Base-by-base conservation (phyloP, 495 filamentous ascomycete species). In the Podospora pseudocomata region DNA sequence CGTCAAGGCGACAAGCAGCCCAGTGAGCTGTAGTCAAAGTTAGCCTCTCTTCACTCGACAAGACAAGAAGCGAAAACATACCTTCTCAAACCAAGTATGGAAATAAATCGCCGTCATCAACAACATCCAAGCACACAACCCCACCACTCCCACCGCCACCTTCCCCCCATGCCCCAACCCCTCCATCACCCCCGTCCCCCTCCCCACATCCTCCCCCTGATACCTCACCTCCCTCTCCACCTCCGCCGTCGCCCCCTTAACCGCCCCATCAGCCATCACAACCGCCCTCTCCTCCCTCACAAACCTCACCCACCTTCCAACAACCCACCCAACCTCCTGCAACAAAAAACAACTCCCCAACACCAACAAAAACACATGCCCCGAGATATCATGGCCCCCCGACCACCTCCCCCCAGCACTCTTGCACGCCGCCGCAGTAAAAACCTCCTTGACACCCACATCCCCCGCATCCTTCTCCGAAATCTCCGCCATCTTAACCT, bases 31-130 rank as follows among this genome's bases (percentile, higher is more conserved):
- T 60, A 5, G 44, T 16, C 56, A 28, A 0, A 18, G 59, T 71
- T 58, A 67, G 62, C 67, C 49, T 13, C 27, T 6, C 32, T 19
- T 44, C 63, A 62, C 23, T 19, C 64, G 56, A 65, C 65, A 55
- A 39, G 57, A 13, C 64, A 19, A 44, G 62, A 18, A 13, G 6
- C 44, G 62, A 16, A 27, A 18, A 79, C 84, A 68, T 75, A 92
- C 92, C 90, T 98, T 98, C 81, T 99, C 95, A 75, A 94, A 88
- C 95, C 94, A 97, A 4, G 95, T 97, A 77, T 99, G 95, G 68
- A 99, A 99, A 82, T 93, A 97, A 58, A 93, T 90, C 13, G 94
- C 92, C 56, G 95, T 99, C 95, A 99, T 99, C 61, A 97, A 83
- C 78, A 97, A 77, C 94, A 98, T 98, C 91, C 93, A 97, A 86